Base-by-base conservation (phyloP, 2,329 filamentous ascomycete genomes). In the Aspergillus fructus region DNA sequence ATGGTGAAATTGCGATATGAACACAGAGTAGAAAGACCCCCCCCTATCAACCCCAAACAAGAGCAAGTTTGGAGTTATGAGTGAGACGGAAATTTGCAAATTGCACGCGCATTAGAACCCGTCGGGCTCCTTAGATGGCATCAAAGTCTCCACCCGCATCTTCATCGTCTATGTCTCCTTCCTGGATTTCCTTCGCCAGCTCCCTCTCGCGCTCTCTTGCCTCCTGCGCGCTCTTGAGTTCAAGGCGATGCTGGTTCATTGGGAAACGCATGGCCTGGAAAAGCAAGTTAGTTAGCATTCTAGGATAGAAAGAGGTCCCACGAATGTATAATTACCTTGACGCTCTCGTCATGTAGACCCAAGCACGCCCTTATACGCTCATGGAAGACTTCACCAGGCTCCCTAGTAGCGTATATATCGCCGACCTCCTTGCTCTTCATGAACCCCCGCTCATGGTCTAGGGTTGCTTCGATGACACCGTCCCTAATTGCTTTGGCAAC, bases 371-470 rank as follows among this genome's bases (percentile, higher is more conserved):
- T 85, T 67, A 99, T 97, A 70, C 94, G 91, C 72, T 96, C 93
- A 75, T 99, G 93, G 84, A 99, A 99, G 1, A 91, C 93, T 81
- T 99, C 93, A 51, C 91, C 93, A 0, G 94, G 94, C 77, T 99
- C 94, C 62, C 91, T 85, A 43, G 94, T 99, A 53, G 93, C 91
- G 74, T 99, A 99, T 40, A 97, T 90, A 73, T 99, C 94, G 45
- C 93, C 91, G 33, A 96, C 84, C 68, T 97, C 92, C 81, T 96
- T 96, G 76, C 93, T 97, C 85, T 96, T 96, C 92, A 97, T 97
- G 79, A 91, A 97, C 0, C 94, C 94, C 63, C 88, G 88, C 81
- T 97, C 93, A 62, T 96, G 90, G 73, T 99, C 93, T 60, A 97
- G 81, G 2, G 89, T 93, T 34, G 93, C 93, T 81, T 97, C 93